Conservation (phyloP, 306 rosid genomes). For the Chamaecrista fasciculata region DNA sequence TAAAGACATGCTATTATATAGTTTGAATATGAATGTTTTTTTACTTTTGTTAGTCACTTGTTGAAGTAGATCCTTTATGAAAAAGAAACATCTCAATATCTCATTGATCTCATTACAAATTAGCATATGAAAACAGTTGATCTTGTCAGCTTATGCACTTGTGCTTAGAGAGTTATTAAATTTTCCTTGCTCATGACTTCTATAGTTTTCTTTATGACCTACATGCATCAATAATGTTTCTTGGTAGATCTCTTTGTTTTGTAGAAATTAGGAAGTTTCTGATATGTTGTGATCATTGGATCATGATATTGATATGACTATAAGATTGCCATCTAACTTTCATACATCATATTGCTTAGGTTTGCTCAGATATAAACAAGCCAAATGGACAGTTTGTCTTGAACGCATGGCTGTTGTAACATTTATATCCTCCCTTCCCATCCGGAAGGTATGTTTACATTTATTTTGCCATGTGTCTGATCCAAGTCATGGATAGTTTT, state of each 20-base stretch:
- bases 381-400: conserved; percentile 94
- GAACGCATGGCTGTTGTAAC: conserved; percentile 73
- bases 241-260: conserved; percentile 15
- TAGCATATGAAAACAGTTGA: neutral
- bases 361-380: conserved; percentile 95
- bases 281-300: conserved; percentile 21
- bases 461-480: conserved; percentile 2
- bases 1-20: neutral
- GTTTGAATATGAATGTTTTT: neutral
- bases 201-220: conserved; percentile 8
- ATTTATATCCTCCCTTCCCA: conserved; percentile 89
- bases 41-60: neutral
- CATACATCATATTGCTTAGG: conserved; percentile 43
- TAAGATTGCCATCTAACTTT: conserved; percentile 22
- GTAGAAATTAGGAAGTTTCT: conserved; percentile 20
- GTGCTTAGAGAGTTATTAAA: neutral
- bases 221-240: conserved; percentile 14
- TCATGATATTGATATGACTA: neutral
- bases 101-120: neutral
- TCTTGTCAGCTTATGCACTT: neutral
- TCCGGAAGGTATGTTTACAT: conserved; percentile 68
- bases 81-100: neutral
- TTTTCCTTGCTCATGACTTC: neutral
- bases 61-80: neutral
- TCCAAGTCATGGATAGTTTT: conserved; percentile 14